Percentiles rank a stretch among this genome's conserved stretches.
These are phyloP conservation scores for Xylaria sp. DNA, from an alignment of 2,329 filamentous ascomycete genomes.

Conservation along the genomic window DNA sequence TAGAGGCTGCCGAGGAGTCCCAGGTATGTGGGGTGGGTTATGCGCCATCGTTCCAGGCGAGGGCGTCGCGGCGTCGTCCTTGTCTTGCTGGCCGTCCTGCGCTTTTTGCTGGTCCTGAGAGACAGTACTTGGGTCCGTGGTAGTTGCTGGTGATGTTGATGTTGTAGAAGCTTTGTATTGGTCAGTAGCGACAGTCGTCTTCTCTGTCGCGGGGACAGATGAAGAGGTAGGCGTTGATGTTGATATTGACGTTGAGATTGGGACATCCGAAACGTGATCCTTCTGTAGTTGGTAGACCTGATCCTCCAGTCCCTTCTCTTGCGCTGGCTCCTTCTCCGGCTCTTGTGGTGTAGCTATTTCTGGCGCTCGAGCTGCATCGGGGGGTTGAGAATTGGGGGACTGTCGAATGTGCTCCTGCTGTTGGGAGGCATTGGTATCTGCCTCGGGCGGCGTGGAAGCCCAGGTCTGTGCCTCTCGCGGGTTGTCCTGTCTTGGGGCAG, in stretches of 20 bases:
- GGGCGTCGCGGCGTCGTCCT: slow-evolving; percentile 30
- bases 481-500: slow-evolving; percentile 35
- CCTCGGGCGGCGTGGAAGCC: slow-evolving; percentile 34
- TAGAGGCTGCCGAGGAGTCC: slow-evolving; percentile 37
- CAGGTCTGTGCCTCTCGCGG: slow-evolving; percentile 37
- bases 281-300: slow-evolving; percentile 31
- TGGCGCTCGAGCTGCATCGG: slow-evolving; percentile 35
- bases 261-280: slow-evolving; percentile 28
- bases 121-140: slow-evolving; percentile 25
- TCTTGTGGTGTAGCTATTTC: slow-evolving; percentile 33
- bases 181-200: slow-evolving; percentile 29
- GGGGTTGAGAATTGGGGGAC: slow-evolving; percentile 31
- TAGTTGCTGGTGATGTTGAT: slow-evolving; percentile 23
- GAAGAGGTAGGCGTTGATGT: slow-evolving; percentile 26
- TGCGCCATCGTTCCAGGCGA: slow-evolving; percentile 40
- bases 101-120: slow-evolving; percentile 23
- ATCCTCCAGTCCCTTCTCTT: slow-evolving; percentile 33
- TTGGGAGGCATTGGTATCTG: slow-evolving; percentile 36
- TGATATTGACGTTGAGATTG: slow-evolving; percentile 28
- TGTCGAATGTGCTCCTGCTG: slow-evolving; percentile 34
- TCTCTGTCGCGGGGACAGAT: slow-evolving; percentile 22
- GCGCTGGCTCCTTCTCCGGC: slow-evolving; percentile 37
- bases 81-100: slow-evolving; percentile 26
- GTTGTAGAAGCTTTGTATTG: slow-evolving; percentile 15
- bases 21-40: slow-evolving; percentile 37